Evolutionary conservation across 495 filamentous ascomycete genomes (phyloP).

Genomic region (Aspergillus carlsbadensis): DNA sequence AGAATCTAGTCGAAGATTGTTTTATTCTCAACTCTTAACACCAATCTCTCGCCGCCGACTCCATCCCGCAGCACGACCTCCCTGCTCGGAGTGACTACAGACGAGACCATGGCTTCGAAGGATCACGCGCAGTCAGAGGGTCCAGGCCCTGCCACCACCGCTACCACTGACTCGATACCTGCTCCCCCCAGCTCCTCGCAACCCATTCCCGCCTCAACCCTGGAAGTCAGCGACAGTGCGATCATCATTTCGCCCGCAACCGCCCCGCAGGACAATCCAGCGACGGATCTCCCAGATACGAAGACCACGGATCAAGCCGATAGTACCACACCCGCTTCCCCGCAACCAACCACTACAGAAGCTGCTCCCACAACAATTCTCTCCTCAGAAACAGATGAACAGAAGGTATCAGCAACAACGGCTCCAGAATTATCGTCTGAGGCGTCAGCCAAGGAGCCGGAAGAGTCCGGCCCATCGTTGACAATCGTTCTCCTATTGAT

Average conservation of each 20-base stretch:
- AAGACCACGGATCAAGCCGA: slow-evolving; percentile 31
- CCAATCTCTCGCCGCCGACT: background rate
- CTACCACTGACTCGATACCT: slow-evolving; percentile 20
- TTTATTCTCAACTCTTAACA: background rate
- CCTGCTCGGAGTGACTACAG: background rate
- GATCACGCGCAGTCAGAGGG: slow-evolving; percentile 24
- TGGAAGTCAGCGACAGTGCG: slow-evolving; percentile 16
- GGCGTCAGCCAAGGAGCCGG: slow-evolving; percentile 38
- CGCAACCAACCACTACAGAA: slow-evolving; percentile 19
- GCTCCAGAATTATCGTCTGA: slow-evolving; percentile 30
- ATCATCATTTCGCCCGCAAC: slow-evolving; percentile 16
- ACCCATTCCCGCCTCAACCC: slow-evolving; percentile 18
- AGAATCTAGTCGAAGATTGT: background rate
- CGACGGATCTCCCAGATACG: slow-evolving; percentile 18
- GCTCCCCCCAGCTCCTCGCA: slow-evolving; percentile 20
- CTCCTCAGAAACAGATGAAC: slow-evolving; percentile 34
- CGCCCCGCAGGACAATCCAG: slow-evolving; percentile 17
- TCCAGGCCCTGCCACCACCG: slow-evolving; percentile 2
- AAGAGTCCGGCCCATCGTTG: slow-evolving; percentile 46
- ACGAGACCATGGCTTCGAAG: slow-evolving; percentile 10
- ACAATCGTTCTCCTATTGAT: slow-evolving; percentile 75
- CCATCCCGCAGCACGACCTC: background rate
- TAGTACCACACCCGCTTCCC: slow-evolving; percentile 22
- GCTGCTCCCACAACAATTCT: slow-evolving; percentile 16
- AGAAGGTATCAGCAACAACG: slow-evolving; percentile 24